A percentile compares a stretch with the other conserved stretches of the same genome.
Conservation (phyloP, 169 alveolate genomes). For the Prorocentrum cordatum region DNA sequence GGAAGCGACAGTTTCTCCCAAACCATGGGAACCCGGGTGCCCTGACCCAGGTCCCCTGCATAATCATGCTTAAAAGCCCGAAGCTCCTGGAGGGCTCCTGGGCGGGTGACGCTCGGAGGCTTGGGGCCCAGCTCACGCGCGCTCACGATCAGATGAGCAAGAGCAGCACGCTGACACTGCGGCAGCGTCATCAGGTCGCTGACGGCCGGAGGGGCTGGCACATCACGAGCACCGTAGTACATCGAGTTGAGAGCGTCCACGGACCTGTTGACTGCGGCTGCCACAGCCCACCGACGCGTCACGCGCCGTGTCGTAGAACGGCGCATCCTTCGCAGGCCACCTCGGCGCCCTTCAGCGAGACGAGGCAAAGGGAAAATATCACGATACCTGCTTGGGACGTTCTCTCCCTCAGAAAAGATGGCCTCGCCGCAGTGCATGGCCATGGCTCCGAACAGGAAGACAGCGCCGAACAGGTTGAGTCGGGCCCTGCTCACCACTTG, state of each 20-base stretch:
- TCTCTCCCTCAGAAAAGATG: background rate
- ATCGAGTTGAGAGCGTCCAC: background rate
- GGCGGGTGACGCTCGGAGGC: background rate
- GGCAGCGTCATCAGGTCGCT: background rate
- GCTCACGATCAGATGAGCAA: background rate
- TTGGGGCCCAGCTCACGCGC: background rate
- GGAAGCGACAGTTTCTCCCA: background rate
- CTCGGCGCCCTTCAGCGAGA: background rate
- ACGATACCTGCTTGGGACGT: background rate
- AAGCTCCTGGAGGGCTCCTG: constrained; percentile 10
- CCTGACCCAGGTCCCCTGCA: background rate
- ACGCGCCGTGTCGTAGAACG: background rate
- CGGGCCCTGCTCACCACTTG: background rate
- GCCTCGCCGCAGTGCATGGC: too few species aligned
- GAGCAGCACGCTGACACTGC: background rate
- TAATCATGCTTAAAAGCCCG: background rate
- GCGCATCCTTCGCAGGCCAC: background rate
- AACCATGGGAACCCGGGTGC: background rate
- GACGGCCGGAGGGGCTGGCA: background rate
- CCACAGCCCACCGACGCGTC: background rate
- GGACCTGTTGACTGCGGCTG: background rate
- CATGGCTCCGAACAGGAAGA: background rate
- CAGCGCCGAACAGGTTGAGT: background rate
- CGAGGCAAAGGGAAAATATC: constrained; percentile 1
- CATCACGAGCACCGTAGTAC: background rate